phyloP scores from a whole-genome alignment of 306 rosid genomes.

The Arachis hypogaea region DNA sequence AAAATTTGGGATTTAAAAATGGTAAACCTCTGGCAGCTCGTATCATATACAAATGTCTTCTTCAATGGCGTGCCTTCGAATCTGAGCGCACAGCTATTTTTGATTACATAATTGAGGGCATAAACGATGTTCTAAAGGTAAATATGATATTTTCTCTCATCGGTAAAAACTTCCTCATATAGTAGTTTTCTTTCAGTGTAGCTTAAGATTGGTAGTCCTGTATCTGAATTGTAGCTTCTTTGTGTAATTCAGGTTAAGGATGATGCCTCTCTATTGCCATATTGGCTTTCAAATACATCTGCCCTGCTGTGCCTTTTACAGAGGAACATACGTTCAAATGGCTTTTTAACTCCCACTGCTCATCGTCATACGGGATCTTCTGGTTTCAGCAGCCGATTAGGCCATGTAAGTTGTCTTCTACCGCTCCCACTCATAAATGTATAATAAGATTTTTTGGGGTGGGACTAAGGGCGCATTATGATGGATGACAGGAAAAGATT shows the following conservation, averaged over 20 bases:
- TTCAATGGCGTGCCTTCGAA: conserved; percentile 98
- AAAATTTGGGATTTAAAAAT: conserved; percentile 83
- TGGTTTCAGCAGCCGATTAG: conserved; percentile 71
- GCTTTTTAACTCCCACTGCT: conserved; percentile 64
- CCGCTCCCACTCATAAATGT: background rate
- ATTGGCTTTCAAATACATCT: conserved; percentile 92
- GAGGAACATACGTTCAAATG: conserved; percentile 84
- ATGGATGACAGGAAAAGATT: too few relatives aligned
- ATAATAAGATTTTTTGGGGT: too few relatives aligned
- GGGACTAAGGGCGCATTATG: too few relatives aligned
- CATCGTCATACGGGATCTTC: conserved; percentile 79
- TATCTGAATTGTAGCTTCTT: conserved; percentile 1
- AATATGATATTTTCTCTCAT: conserved; percentile 24
- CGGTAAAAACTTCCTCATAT: conserved; percentile 3
- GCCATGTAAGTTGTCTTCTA: conserved; percentile 62
- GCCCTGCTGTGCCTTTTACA: conserved; percentile 91
- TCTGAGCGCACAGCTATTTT: conserved; percentile 93
- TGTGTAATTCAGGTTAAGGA: conserved; percentile 74
- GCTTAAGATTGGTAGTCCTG: conserved; percentile 11
- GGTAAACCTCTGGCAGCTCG: conserved; percentile 87
- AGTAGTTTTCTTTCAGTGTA: conserved; percentile 14
- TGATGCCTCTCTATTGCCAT: conserved; percentile 70
- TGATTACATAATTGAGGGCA: conserved; percentile 88
- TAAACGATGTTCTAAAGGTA: conserved; percentile 86
- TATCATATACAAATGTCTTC: conserved; percentile 87